Base-by-base conservation (phyloP, 331 rosid species). In the Malus hybrid region DNA sequence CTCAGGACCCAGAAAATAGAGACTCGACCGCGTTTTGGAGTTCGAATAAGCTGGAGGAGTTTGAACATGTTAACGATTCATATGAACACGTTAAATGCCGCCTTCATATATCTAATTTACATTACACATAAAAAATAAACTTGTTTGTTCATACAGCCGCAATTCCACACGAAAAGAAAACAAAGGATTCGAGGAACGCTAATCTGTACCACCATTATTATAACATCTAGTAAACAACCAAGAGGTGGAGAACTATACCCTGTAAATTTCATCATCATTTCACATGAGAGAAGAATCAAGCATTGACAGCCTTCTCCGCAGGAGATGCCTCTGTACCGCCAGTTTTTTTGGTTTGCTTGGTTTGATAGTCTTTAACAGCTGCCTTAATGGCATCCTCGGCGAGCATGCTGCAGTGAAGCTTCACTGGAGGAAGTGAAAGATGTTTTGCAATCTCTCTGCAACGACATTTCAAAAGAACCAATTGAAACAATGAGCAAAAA, bases 341-440 rank as follows among this genome's bases (percentile, higher is more conserved):
- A 6, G 33, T 28, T 42, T 83, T 12, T 6, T 89, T 78, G 60
- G 77, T 73, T 44, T 81, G 92, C 78, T 92, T 95, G 6, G 88
- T 72, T 76, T 90, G 93, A 44, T 92, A 95, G 79, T 93, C 97
- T 78, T 91, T 91, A 28, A 91, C 89, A 42, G 98, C 97, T 16
- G 98, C 97, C 81, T 93, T 93, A 68, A 93, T 93, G 6, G 98
- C 98, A 83, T 93, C 96, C 82, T 93, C 98, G 32, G 96, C 98
- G 63, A 93, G 97, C 97, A 93, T 93, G 91, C 97, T 91, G 84
- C 98, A 88, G 76, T 93, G 97, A 64, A 93, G 86, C 89, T 93
- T 93, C 13, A 91, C 97, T 1, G 97, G 98, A 52, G 98, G 96
- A 44, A 93, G 98, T 3, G 97, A 91, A 4, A 93, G 97, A 81